Evolutionary conservation across 495 filamentous ascomycete genomes (phyloP).

Genomic region (Hyaloscypha hepaticicola): DNA sequence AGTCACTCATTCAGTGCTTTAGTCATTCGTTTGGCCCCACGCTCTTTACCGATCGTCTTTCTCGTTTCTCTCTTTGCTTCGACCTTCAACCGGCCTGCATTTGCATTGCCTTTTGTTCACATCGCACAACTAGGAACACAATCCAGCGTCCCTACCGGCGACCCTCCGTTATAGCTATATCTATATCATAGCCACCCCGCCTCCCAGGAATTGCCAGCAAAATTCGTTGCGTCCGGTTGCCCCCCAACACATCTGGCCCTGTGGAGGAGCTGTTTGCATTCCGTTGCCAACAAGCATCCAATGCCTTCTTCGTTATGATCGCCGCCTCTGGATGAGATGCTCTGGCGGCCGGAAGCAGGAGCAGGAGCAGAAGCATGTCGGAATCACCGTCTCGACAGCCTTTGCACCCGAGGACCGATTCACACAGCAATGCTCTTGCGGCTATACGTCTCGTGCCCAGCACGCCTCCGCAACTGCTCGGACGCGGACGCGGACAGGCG

Average conservation of each 20-base stretch:
- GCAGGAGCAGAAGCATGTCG: too few species aligned
- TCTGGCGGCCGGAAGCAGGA: neutral
- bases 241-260: neutral
- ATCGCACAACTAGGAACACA: neutral
- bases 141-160: neutral
- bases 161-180: neutral
- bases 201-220: neutral
- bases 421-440: slow-evolving; percentile 40
- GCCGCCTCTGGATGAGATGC: slow-evolving; percentile 4
- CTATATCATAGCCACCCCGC: neutral
- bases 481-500: too few species aligned
- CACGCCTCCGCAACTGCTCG: slow-evolving; percentile 39
- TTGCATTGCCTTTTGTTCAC: neutral
- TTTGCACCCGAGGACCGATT: slow-evolving; percentile 55
- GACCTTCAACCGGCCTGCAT: neutral
- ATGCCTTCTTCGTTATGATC: slow-evolving; percentile 13
- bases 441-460: slow-evolving; percentile 54
- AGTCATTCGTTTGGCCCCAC: slow-evolving; percentile 3
- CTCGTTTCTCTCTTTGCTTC: neutral
- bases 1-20: neutral
- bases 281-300: neutral
- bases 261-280: too few species aligned
- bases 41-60: neutral
- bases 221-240: neutral
- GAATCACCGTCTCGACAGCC: slow-evolving; percentile 39